phyloP scores from a whole-genome alignment of 2,329 filamentous ascomycete genomes.

The Ophiostoma perfectum region DNA sequence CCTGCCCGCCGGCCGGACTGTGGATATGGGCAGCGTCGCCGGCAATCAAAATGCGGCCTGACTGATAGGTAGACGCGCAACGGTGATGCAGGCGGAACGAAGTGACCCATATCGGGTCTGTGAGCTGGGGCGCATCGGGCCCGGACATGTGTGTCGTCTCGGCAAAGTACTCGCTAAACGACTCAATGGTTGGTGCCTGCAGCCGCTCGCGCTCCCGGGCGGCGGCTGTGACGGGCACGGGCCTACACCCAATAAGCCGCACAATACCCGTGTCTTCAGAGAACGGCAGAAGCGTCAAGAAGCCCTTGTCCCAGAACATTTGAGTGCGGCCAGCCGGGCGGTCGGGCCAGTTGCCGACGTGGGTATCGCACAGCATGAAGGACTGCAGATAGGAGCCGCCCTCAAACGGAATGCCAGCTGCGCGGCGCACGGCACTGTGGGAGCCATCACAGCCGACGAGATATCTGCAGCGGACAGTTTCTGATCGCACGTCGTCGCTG shows the following conservation, averaged over 20 bases:
- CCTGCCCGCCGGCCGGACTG: slow-evolving; percentile 50
- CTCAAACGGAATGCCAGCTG: slow-evolving; percentile 37
- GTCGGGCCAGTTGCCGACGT: slow-evolving; percentile 28
- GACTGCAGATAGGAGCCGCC: slow-evolving; percentile 41
- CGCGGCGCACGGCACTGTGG: slow-evolving; percentile 40
- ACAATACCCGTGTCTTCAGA: slow-evolving; percentile 25
- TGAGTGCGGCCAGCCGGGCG: slow-evolving; percentile 24
- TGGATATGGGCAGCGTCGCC: slow-evolving; percentile 56
- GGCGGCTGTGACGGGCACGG: background rate
- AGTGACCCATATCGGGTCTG: slow-evolving; percentile 39
- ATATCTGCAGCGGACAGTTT: slow-evolving; percentile 35
- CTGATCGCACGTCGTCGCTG: background rate
- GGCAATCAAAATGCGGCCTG: slow-evolving; percentile 47
- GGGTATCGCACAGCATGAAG: slow-evolving; percentile 43
- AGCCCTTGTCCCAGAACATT: slow-evolving; percentile 32
- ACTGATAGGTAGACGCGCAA: slow-evolving; percentile 39
- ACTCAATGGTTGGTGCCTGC: slow-evolving; percentile 13
- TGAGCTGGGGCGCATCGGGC: slow-evolving; percentile 21
- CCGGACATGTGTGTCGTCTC: slow-evolving; percentile 17
- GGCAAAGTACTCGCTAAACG: slow-evolving; percentile 16
- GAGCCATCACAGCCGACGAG: slow-evolving; percentile 46
- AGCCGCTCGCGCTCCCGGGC: slow-evolving; percentile 9
- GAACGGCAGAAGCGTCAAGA: slow-evolving; percentile 37
- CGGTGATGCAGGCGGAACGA: slow-evolving; percentile 44
- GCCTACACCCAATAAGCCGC: slow-evolving; percentile 24